phyloP scores from a whole-genome alignment of 2,329 filamentous ascomycete species.

The Xylaria sp. region DNA sequence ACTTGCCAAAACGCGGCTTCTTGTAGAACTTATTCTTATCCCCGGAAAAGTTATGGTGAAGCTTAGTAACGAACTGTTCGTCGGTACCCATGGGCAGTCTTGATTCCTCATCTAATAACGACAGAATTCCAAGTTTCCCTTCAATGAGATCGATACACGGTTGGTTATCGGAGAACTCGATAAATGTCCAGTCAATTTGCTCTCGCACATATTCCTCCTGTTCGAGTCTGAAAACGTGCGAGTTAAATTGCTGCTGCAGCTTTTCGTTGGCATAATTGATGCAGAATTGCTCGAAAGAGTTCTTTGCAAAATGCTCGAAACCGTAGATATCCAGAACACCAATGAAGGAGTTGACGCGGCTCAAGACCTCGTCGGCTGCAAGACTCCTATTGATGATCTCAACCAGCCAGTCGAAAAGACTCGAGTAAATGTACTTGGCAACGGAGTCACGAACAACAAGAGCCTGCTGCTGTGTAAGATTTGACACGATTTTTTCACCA shows the following conservation, averaged over 20 bases:
- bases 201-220: constrained; percentile 97
- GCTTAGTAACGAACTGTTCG: constrained; percentile 94
- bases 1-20: constrained; percentile 97
- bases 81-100: constrained; percentile 96
- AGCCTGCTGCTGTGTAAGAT: constrained; percentile 91
- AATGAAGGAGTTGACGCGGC: constrained; percentile 88
- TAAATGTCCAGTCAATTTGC: constrained; percentile 99
- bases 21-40: constrained; percentile 98
- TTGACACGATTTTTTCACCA: constrained; percentile 97
- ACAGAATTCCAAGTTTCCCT: constrained; percentile 92
- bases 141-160: constrained; percentile 99
- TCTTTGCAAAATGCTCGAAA: constrained; percentile 99
- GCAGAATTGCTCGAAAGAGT: constrained; percentile 99
- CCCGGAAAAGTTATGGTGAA: constrained; percentile 90
- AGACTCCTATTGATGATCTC: constrained; percentile 93
- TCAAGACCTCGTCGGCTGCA: constrained; percentile 87
- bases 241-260: constrained; percentile 98
- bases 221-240: constrained; percentile 98
- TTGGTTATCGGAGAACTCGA: constrained; percentile 99
- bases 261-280: constrained; percentile 99
- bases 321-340: constrained; percentile 99
- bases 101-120: constrained; percentile 94
- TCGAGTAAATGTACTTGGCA: constrained; percentile 98
- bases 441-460: constrained; percentile 96
- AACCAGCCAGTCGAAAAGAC: constrained; percentile 98